These are phyloP conservation scores for Byssochlamys sp. DNA, from an alignment of 2,329 filamentous ascomycete species.

Conservation along the genomic window DNA sequence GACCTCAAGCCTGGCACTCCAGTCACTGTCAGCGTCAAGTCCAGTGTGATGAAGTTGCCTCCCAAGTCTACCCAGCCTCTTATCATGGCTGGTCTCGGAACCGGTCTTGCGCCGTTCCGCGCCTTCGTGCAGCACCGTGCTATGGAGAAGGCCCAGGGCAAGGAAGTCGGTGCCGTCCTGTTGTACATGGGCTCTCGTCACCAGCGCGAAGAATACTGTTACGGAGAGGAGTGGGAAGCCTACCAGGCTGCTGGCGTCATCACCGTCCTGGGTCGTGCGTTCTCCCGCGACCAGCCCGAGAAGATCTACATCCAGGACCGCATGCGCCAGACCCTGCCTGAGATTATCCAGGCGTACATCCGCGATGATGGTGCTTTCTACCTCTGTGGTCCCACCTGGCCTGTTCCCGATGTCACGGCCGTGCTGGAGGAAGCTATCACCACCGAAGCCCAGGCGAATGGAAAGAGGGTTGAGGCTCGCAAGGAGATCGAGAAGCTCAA, in stretches of 20 bases:
- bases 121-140: conserved; percentile 97
- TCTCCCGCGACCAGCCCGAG: conserved; percentile 90
- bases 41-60: conserved; percentile 98
- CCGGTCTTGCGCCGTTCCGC: conserved; percentile 95
- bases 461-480: conserved; percentile 70
- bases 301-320: conserved; percentile 99
- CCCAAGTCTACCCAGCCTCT: conserved; percentile 76
- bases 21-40: conserved; percentile 89
- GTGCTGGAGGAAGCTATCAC: conserved; percentile 89
- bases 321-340: conserved; percentile 76
- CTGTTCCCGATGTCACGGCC: conserved; percentile 88
- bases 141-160: conserved; percentile 94
- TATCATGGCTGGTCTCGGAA: conserved; percentile 98
- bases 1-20: conserved; percentile 62
- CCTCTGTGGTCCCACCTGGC: conserved; percentile 95
- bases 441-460: conserved; percentile 55
- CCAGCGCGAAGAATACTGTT: conserved; percentile 96
- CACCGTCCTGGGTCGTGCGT: conserved; percentile 83
- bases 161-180: conserved; percentile 84
- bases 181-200: conserved; percentile 95
- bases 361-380: conserved; percentile 87
- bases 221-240: conserved; percentile 98
- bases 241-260: conserved; percentile 93
- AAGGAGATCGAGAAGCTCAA: conserved; percentile 97
- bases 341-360: conserved; percentile 80